Evolutionary conservation across 2,329 filamentous ascomycete species (phyloP).

Genomic region (Colletotrichum costaricense): DNA sequence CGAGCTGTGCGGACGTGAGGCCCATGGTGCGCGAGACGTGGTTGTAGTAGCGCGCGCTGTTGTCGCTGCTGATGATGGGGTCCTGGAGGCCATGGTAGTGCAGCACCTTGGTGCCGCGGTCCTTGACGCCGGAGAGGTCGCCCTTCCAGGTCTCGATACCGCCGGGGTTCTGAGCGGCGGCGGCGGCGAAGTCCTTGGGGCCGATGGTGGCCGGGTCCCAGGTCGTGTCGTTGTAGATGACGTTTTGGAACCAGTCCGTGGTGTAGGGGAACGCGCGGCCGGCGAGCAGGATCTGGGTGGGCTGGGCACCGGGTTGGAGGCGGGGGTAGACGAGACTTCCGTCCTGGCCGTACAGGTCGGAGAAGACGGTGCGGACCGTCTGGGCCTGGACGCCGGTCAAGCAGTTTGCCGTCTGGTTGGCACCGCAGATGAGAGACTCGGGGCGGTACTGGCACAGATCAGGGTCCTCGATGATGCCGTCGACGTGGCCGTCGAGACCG

Average conservation of each 20-base stretch:
- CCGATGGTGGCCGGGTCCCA: constrained; percentile 50
- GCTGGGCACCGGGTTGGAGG: constrained; percentile 61
- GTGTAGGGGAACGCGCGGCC: constrained; percentile 42
- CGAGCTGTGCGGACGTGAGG: constrained; percentile 46
- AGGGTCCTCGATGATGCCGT: constrained; percentile 39
- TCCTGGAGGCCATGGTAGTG: constrained; percentile 60
- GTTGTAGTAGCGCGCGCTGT: constrained; percentile 60
- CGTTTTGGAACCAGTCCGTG: constrained; percentile 51
- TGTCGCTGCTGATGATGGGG: constrained; percentile 55
- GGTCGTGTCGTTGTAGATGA: constrained; percentile 50
- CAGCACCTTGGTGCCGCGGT: constrained; percentile 55
- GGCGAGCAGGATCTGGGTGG: constrained; percentile 56
- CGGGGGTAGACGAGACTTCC: constrained; percentile 53
- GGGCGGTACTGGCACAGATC: constrained; percentile 49
- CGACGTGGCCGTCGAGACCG: constrained; percentile 38
- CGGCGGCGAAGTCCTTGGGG: constrained; percentile 49
- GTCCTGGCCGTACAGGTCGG: constrained; percentile 42
- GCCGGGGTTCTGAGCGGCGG: constrained; percentile 48
- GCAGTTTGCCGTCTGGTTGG: constrained; percentile 1
- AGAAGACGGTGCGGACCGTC: constrained; percentile 47
- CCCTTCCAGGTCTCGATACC: constrained; percentile 52
- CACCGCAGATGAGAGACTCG: constrained; percentile 53
- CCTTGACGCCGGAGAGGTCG: constrained; percentile 51
- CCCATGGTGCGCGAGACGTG: constrained; percentile 57
- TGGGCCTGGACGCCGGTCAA: constrained; percentile 47